Evolutionary conservation across 1,284 basidiomycete genomes (phyloP).

Genomic region (Microbotryum violaceum): DNA sequence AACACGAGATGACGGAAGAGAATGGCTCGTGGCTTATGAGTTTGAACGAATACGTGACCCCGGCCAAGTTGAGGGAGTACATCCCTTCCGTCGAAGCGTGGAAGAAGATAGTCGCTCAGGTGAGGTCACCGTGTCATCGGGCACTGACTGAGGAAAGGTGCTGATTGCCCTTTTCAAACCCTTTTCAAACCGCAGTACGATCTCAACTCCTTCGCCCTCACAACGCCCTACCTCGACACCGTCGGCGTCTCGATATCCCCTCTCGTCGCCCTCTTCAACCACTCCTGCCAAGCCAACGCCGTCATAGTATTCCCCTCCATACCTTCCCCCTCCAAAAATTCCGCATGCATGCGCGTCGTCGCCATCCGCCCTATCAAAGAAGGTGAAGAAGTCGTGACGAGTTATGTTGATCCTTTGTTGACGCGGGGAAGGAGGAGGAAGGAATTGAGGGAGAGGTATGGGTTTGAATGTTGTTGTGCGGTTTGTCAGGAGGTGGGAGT

Average conservation of each 20-base stretch:
- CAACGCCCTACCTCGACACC: constrained; percentile 62
- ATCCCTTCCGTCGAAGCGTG: not conserved
- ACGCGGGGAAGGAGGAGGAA: constrained; percentile 54
- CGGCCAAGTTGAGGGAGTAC: too few species aligned
- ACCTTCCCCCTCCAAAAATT: constrained; percentile 46
- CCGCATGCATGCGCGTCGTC: constrained; percentile 58
- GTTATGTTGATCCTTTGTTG: constrained; percentile 78
- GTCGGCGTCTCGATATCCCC: constrained; percentile 76
- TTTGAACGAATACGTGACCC: constrained; percentile 4
- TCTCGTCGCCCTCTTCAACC: constrained; percentile 71
- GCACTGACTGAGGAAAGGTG: constrained; percentile 48
- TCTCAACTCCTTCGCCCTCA: constrained; percentile 80
- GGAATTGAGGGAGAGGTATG: constrained; percentile 63
- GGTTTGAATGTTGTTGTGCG: constrained; percentile 66
- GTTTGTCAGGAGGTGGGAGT: constrained; percentile 48
- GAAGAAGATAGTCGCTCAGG: too few species aligned
- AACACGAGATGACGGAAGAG: too few species aligned
- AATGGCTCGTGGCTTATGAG: constrained; percentile 43
- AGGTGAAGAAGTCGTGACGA: constrained; percentile 68
- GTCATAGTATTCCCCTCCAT: constrained; percentile 73
- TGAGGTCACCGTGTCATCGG: too few species aligned
- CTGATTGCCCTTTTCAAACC: too few species aligned
- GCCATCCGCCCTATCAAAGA: constrained; percentile 56
- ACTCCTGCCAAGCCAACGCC: constrained; percentile 84
- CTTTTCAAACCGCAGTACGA: constrained; percentile 53